Base-by-base conservation (phyloP, 2,329 filamentous ascomycete genomes). In the Aspergillus puulaauensis region DNA sequence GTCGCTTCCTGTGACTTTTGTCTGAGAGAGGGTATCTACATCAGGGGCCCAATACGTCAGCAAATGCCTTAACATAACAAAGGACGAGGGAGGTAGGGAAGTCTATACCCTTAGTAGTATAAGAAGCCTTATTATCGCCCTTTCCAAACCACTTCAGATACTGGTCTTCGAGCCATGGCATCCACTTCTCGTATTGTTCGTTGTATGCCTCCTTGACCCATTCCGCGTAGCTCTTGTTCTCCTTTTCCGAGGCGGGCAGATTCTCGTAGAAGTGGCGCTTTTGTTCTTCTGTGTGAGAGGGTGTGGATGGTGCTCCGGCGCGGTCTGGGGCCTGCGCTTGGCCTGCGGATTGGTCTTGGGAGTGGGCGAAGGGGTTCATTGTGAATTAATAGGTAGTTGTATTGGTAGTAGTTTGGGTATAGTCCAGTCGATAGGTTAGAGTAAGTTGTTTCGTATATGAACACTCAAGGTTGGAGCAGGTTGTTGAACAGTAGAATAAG, bases 81-180 rank as follows among this genome's bases (percentile, higher is more conserved):
- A 31, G 40, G 23, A 11, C 14, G 2, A 3, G n/a, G 45, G 11
- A 17, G 14, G 33, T 35, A 5, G 33, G 33, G 8, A 7, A 12
- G 4, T 35, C 4, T 35, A 4, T 68, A 83, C 82, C 78, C 68
- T 83, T 84, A 0, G 80, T 76, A 7, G 77, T 77, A 62, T 83
- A 84, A 21, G 76, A 79, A 6, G 80, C 76, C 68, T 84, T 84
- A 72, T 84, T 84, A 58, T 84, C 81, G 3, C 68, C 69, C 41
- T 81, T 82, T 52, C 79, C 80, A 66, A 84, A 83, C 79, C 79
- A 83, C 58, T 73, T 75, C 37, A 84, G 69, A 61, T 83, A 83
- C 65, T 81, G 73, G 65, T 84, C 82, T 64, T 84, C 81, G 44
- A 83, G 75, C 82, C 82, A 83, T 0, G 82, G 82, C 70, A 83